Evolutionary conservation across 352 stramenopile species (phyloP).

Genomic region (Blastocystis sp.): DNA sequence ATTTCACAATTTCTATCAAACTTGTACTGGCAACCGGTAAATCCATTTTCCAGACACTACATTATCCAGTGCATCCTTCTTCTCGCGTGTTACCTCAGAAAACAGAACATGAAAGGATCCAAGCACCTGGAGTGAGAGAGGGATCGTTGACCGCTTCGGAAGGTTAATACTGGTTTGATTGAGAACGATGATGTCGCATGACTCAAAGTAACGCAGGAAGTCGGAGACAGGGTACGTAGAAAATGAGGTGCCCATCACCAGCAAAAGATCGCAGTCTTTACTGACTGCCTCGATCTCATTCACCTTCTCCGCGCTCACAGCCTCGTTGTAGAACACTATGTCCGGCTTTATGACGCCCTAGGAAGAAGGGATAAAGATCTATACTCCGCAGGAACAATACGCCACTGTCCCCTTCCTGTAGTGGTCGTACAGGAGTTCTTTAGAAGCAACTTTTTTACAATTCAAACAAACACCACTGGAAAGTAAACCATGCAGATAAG

Average conservation of each 20-base stretch:
- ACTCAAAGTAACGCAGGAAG: not conserved
- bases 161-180: not conserved
- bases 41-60: not conserved
- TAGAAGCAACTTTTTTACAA: not conserved
- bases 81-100: not conserved
- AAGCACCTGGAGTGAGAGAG: not conserved
- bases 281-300: not conserved
- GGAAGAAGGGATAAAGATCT: not conserved
- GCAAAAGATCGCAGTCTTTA: not conserved
- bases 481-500: slow-evolving; percentile 13
- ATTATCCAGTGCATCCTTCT: not conserved
- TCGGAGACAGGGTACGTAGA: not conserved
- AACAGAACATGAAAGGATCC: slow-evolving; percentile 5
- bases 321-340: slow-evolving; percentile 43
- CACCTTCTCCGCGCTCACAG: not conserved
- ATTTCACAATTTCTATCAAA: not conserved
- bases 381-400: not conserved
- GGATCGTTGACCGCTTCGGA: not conserved
- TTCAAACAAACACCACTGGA: not conserved
- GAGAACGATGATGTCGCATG: slow-evolving; percentile 3
- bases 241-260: slow-evolving; percentile 14
- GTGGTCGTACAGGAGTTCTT: not conserved
- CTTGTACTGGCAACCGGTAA: not conserved
- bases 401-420: not conserved
- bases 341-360: slow-evolving; percentile 22